Conservation (phyloP, 371 early-diverging fungal genomes). For the Mortierella sp. region DNA sequence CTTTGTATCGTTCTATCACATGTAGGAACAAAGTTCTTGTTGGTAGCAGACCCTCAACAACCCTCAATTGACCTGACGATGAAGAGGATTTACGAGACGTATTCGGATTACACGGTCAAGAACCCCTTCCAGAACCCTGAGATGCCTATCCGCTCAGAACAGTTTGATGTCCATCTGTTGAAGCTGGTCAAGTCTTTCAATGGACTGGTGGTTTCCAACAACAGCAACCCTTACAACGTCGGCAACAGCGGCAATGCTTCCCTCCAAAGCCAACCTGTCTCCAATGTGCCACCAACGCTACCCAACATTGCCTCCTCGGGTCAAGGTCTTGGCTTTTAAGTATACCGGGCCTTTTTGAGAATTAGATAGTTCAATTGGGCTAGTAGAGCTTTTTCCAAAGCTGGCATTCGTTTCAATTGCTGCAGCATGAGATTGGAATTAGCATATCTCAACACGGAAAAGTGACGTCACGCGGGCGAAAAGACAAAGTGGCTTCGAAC, state of each 20-base stretch:
- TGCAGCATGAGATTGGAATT: too few species aligned
- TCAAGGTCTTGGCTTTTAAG: conserved; percentile 26
- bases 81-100: conserved; percentile 88
- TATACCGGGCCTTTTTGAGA: background rate
- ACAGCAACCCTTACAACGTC: conserved; percentile 15
- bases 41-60: conserved; percentile 86
- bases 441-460: background rate
- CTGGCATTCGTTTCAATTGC: too few species aligned
- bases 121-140: conserved; percentile 99
- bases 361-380: too few species aligned
- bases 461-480: conserved; percentile 13
- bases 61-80: conserved; percentile 79
- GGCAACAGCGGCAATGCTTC: background rate
- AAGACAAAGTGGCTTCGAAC: too few species aligned
- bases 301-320: conserved; percentile 47
- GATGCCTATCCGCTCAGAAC: conserved; percentile 98
- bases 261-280: conserved; percentile 3
- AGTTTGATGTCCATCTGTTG: conserved; percentile 88
- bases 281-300: conserved; percentile 19
- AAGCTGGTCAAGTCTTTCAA: conserved; percentile 75
- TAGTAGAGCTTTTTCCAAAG: too few species aligned
- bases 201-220: conserved; percentile 28
- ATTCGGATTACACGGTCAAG: conserved; percentile 98
- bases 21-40: conserved; percentile 93
- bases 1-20: background rate